A percentile compares a stretch with the other conserved stretches of the same genome.
Evolutionary conservation across 163 green algal species (phyloP).

Genomic region (Chlorella variabilis): DNA sequence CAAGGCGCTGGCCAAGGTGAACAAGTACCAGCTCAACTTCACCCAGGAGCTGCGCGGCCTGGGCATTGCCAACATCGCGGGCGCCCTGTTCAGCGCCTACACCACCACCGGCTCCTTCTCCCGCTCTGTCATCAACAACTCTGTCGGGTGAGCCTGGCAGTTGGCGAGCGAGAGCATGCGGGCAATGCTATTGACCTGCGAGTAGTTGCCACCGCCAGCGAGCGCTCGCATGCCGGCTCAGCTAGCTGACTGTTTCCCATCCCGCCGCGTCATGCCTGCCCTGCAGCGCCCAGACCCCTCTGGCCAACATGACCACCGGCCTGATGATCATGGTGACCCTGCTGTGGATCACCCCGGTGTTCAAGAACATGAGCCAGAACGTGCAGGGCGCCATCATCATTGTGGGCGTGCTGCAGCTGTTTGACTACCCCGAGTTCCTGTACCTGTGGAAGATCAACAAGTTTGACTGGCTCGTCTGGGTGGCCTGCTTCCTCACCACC

Average conservation of each 20-base stretch:
- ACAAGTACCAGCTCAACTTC: slow-evolving; percentile 41
- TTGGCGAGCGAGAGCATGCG: not conserved
- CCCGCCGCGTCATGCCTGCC: too few species aligned
- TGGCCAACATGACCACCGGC: slow-evolving; percentile 54
- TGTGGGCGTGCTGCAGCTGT: slow-evolving; percentile 72
- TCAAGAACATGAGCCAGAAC: slow-evolving; percentile 84
- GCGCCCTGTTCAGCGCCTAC: slow-evolving; percentile 86
- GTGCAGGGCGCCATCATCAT: slow-evolving; percentile 49
- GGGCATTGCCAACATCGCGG: slow-evolving; percentile 91
- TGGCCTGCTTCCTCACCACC: slow-evolving; percentile 52
- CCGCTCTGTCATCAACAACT: slow-evolving; percentile 84
- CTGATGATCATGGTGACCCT: slow-evolving; percentile 76
- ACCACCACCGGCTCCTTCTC: slow-evolving; percentile 93
- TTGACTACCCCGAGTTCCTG: slow-evolving; percentile 68
- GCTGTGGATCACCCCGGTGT: slow-evolving; percentile 85
- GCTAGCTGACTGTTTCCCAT: too few species aligned
- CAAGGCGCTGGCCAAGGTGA: slow-evolving; percentile 62
- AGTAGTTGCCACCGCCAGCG: too few species aligned
- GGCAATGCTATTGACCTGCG: too few species aligned
- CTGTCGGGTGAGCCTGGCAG: slow-evolving; percentile 48
- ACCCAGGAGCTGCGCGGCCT: slow-evolving; percentile 92
- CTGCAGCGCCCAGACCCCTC: slow-evolving; percentile 13
- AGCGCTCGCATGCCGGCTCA: too few species aligned
- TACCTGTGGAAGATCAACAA: slow-evolving; percentile 61
- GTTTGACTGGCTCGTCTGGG: slow-evolving; percentile 83